Base-by-base conservation (phyloP, 208 protist genomes). In the Leishmania tarentolae region DNA sequence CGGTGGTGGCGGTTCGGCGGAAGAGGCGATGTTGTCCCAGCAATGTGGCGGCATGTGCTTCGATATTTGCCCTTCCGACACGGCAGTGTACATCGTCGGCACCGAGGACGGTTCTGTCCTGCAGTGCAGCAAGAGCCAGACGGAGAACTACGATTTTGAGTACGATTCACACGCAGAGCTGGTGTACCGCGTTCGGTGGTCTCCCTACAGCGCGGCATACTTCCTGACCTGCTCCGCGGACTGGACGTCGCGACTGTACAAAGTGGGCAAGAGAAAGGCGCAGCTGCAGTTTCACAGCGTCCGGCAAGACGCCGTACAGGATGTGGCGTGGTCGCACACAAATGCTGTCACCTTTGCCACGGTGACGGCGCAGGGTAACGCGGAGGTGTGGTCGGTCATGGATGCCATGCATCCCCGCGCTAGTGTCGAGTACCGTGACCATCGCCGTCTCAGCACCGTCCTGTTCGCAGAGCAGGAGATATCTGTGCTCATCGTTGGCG, bases 181-280 rank as follows among this genome's bases (percentile, higher is more conserved):
- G 28, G 97, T 99, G 37, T 99, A 99, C 90, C 86, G 93, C 35
- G 81, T 99, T 40, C 83, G 91, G 57, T 99, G 95, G 95, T 98
- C 94, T 44, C 98, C 98, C 17, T 99, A 96, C 82, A 91, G 91
- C 83, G 78, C 91, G 1, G 53, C 90, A 31, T 97, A 94, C 74
- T 99, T 99, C 83, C 85, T 99, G 47, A 99, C 96, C 28, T 98
- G 93, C 87, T 98, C 95, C 0, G 97, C 98, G n/a, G 98, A 99
- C 85, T 99, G 98, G 98, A 98, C 97, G 73, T 89, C 98, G 50
- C 91, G 93, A 46, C 87, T 99, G 31, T 99, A 98, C 91, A 79
- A 92, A 61, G 73, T 98, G 4, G 94, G 97, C 37, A 86, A 86
- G 15, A 69, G 78, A 8, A 50, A 84, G 37, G 84, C 91, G 11